Conservation (phyloP, 1,284 basidiomycete species). For the Puccinia coronata region DNA sequence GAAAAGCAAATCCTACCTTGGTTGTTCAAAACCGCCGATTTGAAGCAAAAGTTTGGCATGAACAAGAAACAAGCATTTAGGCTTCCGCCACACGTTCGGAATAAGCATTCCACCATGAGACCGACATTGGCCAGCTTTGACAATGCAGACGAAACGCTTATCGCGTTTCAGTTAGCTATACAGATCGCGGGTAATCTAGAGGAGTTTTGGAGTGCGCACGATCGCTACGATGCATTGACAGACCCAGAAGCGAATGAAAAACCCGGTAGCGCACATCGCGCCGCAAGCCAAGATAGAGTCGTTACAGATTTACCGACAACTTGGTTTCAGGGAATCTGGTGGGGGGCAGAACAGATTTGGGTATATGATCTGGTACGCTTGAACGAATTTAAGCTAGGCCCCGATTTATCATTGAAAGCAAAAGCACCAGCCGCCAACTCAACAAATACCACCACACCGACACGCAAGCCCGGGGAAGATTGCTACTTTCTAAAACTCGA, state of each 20-base stretch:
- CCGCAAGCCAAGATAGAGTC: neutral
- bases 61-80: neutral
- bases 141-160: neutral
- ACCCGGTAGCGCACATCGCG: neutral
- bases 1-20: conserved; percentile 32
- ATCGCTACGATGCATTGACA: conserved; percentile 23
- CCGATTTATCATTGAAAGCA: neutral
- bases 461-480: neutral
- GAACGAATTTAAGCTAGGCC: neutral
- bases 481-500: conserved; percentile 33
- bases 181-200: conserved; percentile 37
- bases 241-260: neutral
- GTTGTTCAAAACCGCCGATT: conserved; percentile 37
- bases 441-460: neutral
- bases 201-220: conserved; percentile 26
- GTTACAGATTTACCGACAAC: neutral
- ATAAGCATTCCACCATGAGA: neutral
- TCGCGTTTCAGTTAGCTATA: conserved; percentile 27
- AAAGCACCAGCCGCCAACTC: neutral
- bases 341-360: conserved; percentile 47
- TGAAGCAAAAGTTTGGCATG: conserved; percentile 1
- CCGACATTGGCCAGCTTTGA: conserved; percentile 17
- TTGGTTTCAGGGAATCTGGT: conserved; percentile 46
- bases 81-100: neutral
- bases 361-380: conserved; percentile 31